Evolutionary conservation across 495 filamentous ascomycete genomes (phyloP), one percentile per base, ranked within the genome.

Genomic region (Sphaerosporella brunnea): DNA sequence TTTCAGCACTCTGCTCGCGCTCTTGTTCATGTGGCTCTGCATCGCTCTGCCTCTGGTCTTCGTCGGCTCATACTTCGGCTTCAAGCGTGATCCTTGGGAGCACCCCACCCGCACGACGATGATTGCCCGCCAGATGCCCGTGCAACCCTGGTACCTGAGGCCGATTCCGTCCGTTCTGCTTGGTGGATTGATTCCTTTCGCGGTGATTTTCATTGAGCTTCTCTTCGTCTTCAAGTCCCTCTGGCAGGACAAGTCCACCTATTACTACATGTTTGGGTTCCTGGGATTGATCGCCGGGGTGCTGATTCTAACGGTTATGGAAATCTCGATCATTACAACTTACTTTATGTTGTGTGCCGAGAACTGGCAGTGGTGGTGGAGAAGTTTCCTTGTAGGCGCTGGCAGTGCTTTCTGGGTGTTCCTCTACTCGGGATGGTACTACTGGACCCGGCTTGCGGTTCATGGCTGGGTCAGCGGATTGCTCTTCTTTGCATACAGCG

Each of bases 311-410:
- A 84, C 82, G 0, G 76, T 93, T 21, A 73, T 84, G 43, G 84
- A 95, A 68, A 85, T 92, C 46, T 92, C 84, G 1, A 78, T 95
- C 23, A 84, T 93, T 43, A 80, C 77, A 2, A 86, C 84, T 13
- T 95, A 95, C 60, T 75, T 81, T 37, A 79, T 82, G 61, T 74
- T 95, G 19, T 93, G 86, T 65, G 66, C 75, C 9, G 87, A 82
- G 77, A 88, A 93, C 61, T 84, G 93, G 63, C 73, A 90, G 61
- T 95, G 87, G 87, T 92, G 83, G 84, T 93, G 85, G 85, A 80
- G 84, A 59, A 84, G 80, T 52, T 90, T 95, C 67, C 63, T 85
- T 30, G 74, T 87, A 13, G 87, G 87, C 35, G 79, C 79, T 43
- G 78, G 79, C 54, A 81, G 76, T 52, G 75, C 80, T 1, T 63